A percentile compares a stretch with the other conserved stretches of the same genome.
These are phyloP conservation scores for Scutellaria minor DNA, from an alignment of 257 asterid species.

Conservation along the genomic window DNA sequence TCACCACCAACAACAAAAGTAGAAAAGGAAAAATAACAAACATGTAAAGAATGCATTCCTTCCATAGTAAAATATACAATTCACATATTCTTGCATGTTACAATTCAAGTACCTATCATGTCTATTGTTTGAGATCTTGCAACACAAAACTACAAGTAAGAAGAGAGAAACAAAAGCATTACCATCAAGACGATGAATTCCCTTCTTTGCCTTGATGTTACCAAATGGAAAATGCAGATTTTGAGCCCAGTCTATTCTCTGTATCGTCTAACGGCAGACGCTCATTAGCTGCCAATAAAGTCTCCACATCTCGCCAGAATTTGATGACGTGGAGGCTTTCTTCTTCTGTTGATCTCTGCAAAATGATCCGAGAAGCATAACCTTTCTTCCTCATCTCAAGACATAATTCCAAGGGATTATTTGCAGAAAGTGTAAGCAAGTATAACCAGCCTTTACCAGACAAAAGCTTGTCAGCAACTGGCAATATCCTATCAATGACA, in stretches of 20 bases:
- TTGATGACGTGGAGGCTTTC: slow-evolving; percentile 88
- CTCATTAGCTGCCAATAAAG: slow-evolving; percentile 54
- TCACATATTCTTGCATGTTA: too few relatives aligned
- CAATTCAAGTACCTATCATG: background rate
- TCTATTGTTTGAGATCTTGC: background rate
- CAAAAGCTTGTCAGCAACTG: slow-evolving; percentile 74
- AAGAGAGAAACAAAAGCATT: slow-evolving; percentile 4
- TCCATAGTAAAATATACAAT: too few relatives aligned
- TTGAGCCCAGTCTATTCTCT: slow-evolving; percentile 18
- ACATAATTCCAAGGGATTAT: slow-evolving; percentile 76
- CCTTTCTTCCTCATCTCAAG: slow-evolving; percentile 85
- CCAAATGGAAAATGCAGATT: slow-evolving; percentile 47
- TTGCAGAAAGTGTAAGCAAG: slow-evolving; percentile 69
- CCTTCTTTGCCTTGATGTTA: slow-evolving; percentile 1
- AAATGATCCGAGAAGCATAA: slow-evolving; percentile 71
- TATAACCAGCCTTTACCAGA: slow-evolving; percentile 92
- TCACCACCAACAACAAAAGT: too few relatives aligned
- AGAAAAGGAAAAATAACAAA: too few relatives aligned
- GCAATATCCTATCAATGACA: slow-evolving; percentile 86
- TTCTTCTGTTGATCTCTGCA: slow-evolving; percentile 93
- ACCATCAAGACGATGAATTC: slow-evolving; percentile 26
- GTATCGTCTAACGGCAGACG: background rate
- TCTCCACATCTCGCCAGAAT: slow-evolving; percentile 77
- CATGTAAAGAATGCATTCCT: too few relatives aligned
- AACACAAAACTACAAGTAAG: background rate